Evolutionary conservation across 768 basidiomycete genomes (phyloP), one percentile per base, ranked within the genome.

Genomic region (Termitomyces sp.): DNA sequence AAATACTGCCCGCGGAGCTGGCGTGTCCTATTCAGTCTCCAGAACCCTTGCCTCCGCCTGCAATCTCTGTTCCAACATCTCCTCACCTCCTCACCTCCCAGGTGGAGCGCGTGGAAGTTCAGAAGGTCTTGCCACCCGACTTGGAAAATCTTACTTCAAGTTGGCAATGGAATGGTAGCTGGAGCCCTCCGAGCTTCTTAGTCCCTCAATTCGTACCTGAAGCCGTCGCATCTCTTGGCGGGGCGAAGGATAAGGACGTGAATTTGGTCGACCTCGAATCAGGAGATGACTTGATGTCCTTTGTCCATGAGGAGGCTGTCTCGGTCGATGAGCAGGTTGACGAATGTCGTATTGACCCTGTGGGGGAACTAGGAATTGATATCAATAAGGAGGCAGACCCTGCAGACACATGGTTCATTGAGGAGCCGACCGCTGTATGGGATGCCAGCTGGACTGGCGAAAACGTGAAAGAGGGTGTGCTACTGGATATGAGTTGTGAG

Each of bases 401-500:
- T 44, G 58, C 55, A 21, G 60, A 60, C n/a, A 55, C 56, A 15
- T 64, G 62, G 60, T 62, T 64, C 28, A 41, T 38, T 5, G 62
- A 61, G 42, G 64, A 61, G 52, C 49, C 50, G 9, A 62, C 58
- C 17, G 53, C 56, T 10, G 60, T 63, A 8, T 61, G 54, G 49
- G 55, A 60, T 32, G 22, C 17, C 21, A 56, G 40, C 21, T 58
- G 59, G 59, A 49, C 22, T 21, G 42, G n/a, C 4, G 50, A 58
- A 17, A 51, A 56, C 19, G 51, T 46, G 24, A 55, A 55, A 49
- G 54, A 51, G 12, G 52, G 49, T 15, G 2, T 32, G 17, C 15
- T 47, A 37, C 51, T 53, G 44, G 53, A 38, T 6, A 28, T 22
- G 26, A 38, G 40, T 19, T 15, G 5, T n/a, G n/a, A n/a, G n/a